Evolutionary conservation across 1,284 basidiomycete genomes (phyloP), one percentile per base, ranked within the genome.

Genomic region (Trichosporon asahii): DNA sequence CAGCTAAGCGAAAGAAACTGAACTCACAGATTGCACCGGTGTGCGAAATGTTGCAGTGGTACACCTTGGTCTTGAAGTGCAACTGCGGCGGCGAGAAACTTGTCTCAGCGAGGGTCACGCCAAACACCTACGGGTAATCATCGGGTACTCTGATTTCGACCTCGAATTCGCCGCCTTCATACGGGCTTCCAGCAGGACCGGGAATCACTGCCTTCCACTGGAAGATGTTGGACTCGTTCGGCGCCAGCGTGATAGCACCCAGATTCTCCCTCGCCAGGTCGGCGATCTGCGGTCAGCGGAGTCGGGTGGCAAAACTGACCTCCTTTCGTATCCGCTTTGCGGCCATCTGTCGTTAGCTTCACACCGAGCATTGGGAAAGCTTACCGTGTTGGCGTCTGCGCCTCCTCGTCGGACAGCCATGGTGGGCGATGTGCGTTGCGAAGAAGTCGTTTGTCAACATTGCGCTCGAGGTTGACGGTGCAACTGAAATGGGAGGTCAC

Each of bases 41-140:
- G 66, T 91, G 89, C 68, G 90, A 90, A 69, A 95, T 92, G 79
- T 95, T 95, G 90, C 94, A 95, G 78, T 95, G 93, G 79, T 95
- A 95, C 80, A 95, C 93, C 78, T 91, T 93, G 57, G 93, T 95
- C 69, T 87, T 85, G 82, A 95, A 94, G 15, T 86, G 84, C 40
- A 93, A 88, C 76, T 89, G 89, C 2, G 93, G 93, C 1, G 93
- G 91, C 15, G 91, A 89, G 85, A 95, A 95, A 4, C 93, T 94
- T 71, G 9, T 61, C 21, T 23, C 35, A 60, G 23, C 66, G 61
- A 69, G 31, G 12, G 0, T 4, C 33, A 40, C 5, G 40, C 40
- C 27, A 49, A 31, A 7, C 57, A 87, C 90, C 77, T 79, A 94
- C 92, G 93, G 93, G 81, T 95, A 95, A 83, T 95, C 92, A 1